Evolutionary conservation across 495 filamentous ascomycete species (phyloP), one percentile per base, ranked within the genome.

Genomic region (Talaromyces liani): DNA sequence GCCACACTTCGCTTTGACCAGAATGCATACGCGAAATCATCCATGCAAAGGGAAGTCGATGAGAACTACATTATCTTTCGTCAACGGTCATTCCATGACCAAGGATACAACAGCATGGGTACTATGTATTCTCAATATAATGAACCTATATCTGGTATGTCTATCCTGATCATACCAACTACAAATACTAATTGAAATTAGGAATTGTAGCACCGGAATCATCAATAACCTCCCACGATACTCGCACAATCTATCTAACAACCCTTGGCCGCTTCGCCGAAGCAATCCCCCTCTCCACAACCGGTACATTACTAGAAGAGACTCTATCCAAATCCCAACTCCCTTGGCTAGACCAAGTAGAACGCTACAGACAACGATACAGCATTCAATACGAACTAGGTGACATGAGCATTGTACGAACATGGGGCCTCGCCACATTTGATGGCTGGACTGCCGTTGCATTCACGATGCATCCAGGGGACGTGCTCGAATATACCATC

Each of bases 361-460:
- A 75, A 9, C 68, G 72, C 6, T 62, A 71, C n/a, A 67, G 72
- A 7, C 77, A 79, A 16, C 69, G 69, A 60, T 84, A 77, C 65
- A 79, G 80, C 58, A 66, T 75, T n/a, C 70, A 77, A 14, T 71
- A 73, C 20, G 79, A 81, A 34, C 70, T 84, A 20, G 76, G 75
- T 9, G 79, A 76, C 14, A 64, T 81, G 54, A 71, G 72, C 6
- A 58, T 75, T 12, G 70, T 73, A 16, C 75, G 79, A 62, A 69
- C 77, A n/a, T 84, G 83, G 82, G 84, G 84, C 14, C 63, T 84
- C 0, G 72, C 79, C n/a, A 74, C 77, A 12, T 67, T 74, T 20
- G 68, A 71, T 14, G 74, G 75, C 39, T 66, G 77, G 2, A 65
- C 76, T 39, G 80, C 77, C 1, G 71, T 71, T 2, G 77, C 77